These are phyloP conservation scores for Schwanniomyces etchellsii DNA, from an alignment of 1,139 yeast species.

Conservation along the genomic window DNA sequence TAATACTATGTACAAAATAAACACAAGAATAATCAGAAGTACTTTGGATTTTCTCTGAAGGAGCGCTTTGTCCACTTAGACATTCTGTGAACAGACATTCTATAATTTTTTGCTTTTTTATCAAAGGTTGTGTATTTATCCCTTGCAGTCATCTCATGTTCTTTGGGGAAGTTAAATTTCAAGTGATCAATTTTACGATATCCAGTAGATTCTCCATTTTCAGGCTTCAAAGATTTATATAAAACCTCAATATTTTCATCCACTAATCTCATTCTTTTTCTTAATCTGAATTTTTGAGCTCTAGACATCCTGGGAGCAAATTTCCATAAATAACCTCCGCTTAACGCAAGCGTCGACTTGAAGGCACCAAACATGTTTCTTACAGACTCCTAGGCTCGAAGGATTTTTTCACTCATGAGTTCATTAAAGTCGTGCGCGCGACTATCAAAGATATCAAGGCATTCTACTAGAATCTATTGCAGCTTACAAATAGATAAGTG, in stretches of 20 bases:
- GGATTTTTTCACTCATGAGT: too few species aligned
- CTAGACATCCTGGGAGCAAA: conserved; percentile 64
- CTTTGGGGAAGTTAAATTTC: conserved; percentile 64
- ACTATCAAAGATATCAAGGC: too few species aligned
- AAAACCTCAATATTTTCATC: conserved; percentile 74
- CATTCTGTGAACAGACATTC: conserved; percentile 82
- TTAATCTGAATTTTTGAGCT: conserved; percentile 76
- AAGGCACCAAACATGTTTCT: conserved; percentile 74
- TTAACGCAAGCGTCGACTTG: conserved; percentile 51
- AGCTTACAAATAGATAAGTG: too few species aligned
- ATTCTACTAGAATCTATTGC: too few species aligned
- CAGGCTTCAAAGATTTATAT: conserved; percentile 48
- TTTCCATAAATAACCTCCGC: conserved; percentile 88
- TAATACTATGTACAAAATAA: too few species aligned
- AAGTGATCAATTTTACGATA: conserved; percentile 50
- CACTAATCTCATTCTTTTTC: conserved; percentile 75
- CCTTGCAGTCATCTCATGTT: conserved; percentile 66
- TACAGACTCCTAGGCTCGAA: not conserved
- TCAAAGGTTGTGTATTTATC: conserved; percentile 89
- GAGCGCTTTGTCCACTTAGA: conserved; percentile 90
- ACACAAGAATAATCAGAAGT: conserved; percentile 26
- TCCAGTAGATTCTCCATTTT: conserved; percentile 37
- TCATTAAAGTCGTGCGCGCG: conserved; percentile 2
- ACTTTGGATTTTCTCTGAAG: conserved; percentile 73
- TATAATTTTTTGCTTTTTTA: conserved; percentile 67